phyloP scores from a whole-genome alignment of 2,329 filamentous ascomycete genomes.

The Fusarium albidum region DNA sequence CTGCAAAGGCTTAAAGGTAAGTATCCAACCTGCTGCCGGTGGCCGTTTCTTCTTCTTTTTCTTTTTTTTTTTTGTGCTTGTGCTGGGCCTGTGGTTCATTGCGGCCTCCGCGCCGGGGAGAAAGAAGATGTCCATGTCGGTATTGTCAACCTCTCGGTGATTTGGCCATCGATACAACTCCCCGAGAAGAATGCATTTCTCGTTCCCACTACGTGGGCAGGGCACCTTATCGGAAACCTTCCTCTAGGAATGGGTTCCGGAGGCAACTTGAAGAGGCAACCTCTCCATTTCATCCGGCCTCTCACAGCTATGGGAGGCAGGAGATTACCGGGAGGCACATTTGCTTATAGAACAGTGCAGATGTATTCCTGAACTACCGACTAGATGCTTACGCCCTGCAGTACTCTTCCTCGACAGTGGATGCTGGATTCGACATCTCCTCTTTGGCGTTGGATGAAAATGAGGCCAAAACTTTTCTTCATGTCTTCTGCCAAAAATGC shows the following conservation, averaged over 20 bases:
- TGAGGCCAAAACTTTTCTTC: constrained; percentile 43
- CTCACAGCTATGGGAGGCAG: constrained; percentile 56
- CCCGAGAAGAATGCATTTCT: constrained; percentile 61
- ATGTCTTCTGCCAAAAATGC: constrained; percentile 57
- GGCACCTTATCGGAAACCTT: constrained; percentile 47
- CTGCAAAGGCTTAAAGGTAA: constrained; percentile 58
- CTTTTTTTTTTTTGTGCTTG: constrained; percentile 16
- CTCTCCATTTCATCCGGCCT: constrained; percentile 55
- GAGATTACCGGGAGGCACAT: constrained; percentile 58
- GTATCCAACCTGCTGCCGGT: constrained; percentile 34
- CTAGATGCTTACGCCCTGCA: constrained; percentile 41
- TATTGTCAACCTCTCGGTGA: constrained; percentile 56
- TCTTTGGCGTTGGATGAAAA: constrained; percentile 40
- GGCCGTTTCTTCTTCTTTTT: too few relatives aligned
- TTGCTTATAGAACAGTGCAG: constrained; percentile 45
- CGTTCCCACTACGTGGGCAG: constrained; percentile 37
- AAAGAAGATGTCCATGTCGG: constrained; percentile 71
- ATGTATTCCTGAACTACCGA: constrained; percentile 15
- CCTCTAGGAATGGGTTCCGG: constrained; percentile 52
- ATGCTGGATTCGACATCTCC: constrained; percentile 42
- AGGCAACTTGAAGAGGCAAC: constrained; percentile 42
- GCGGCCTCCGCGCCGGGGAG: constrained; percentile 42
- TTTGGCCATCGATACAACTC: constrained; percentile 74
- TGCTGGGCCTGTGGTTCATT: constrained; percentile 7
- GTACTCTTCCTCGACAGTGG: constrained; percentile 48